These are phyloP conservation scores for Nigrospora osmanthi DNA, from an alignment of 2,329 filamentous ascomycete species.

Conservation along the genomic window DNA sequence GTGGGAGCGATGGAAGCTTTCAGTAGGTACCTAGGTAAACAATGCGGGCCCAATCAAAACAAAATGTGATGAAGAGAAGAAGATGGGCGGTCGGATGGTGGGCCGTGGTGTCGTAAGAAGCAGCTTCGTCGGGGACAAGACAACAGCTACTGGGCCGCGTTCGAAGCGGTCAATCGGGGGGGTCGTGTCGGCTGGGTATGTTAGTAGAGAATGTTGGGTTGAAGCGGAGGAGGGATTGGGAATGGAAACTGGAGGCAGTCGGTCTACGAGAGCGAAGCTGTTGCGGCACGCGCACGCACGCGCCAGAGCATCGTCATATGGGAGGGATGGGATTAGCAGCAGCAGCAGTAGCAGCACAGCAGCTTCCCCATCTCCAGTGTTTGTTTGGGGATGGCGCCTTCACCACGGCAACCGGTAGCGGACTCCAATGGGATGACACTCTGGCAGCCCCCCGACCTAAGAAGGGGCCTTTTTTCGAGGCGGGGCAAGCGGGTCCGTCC, in stretches of 20 bases:
- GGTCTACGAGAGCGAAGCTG: not conserved
- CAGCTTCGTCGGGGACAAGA: too few relatives aligned
- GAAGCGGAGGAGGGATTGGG: not conserved
- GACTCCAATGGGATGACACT: too few relatives aligned
- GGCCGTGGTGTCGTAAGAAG: too few relatives aligned
- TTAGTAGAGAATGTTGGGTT: not conserved
- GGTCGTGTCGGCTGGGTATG: not conserved
- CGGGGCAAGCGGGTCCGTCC: too few relatives aligned
- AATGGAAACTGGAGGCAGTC: not conserved
- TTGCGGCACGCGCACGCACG: not conserved
- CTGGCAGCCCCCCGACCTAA: too few relatives aligned
- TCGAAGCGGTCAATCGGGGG: not conserved
- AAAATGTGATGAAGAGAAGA: too few relatives aligned
- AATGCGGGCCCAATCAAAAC: too few relatives aligned
- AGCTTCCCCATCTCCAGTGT: not conserved
- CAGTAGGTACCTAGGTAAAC: not conserved
- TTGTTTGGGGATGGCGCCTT: not conserved
- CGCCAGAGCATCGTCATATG: not conserved
- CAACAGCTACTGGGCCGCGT: too few relatives aligned
- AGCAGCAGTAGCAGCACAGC: too few relatives aligned
- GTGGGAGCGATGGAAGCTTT: not conserved
- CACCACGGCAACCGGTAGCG: slow-evolving; percentile 1
- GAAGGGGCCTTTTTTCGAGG: too few relatives aligned
- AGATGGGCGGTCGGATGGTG: too few relatives aligned
- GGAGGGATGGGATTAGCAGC: not conserved